These are phyloP conservation scores for Naganishia sp. DNA, from an alignment of 1,284 basidiomycete genomes.

Conservation along the genomic window DNA sequence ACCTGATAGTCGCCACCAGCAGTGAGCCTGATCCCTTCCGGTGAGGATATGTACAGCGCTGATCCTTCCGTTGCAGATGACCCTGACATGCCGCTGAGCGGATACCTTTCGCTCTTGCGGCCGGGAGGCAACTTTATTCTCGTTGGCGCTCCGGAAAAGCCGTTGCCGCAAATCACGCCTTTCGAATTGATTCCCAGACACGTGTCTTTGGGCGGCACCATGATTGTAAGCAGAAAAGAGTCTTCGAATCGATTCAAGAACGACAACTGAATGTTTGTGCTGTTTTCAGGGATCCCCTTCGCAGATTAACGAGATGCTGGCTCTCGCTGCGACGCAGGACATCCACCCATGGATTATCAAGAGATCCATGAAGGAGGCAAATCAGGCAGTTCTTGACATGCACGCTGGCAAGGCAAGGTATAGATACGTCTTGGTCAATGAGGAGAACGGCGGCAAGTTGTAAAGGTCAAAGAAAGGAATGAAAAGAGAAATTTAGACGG, in stretches of 20 bases:
- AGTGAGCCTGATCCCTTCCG: conserved; percentile 36
- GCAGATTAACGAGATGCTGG: conserved; percentile 50
- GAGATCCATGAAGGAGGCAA: conserved; percentile 53
- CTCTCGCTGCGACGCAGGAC: conserved; percentile 45
- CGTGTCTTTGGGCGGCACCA: conserved; percentile 25
- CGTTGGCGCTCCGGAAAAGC: conserved; percentile 48
- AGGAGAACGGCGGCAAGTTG: conserved; percentile 42
- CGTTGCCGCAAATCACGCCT: conserved; percentile 40
- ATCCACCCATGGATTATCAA: conserved; percentile 43
- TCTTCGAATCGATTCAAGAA: too few relatives aligned
- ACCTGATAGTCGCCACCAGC: conserved; percentile 55
- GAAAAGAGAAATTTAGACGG: too few relatives aligned
- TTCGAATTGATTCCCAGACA: conserved; percentile 39
- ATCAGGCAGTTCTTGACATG: conserved; percentile 51
- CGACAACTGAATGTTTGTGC: neutral
- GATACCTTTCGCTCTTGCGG: conserved; percentile 50
- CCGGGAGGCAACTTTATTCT: conserved; percentile 51
- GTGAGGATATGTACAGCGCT: conserved; percentile 6
- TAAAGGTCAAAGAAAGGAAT: conserved; percentile 11
- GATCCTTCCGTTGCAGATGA: conserved; percentile 37
- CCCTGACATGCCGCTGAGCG: conserved; percentile 47
- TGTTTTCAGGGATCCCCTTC: conserved; percentile 46
- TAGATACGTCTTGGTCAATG: conserved; percentile 54
- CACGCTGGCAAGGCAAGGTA: conserved; percentile 40
- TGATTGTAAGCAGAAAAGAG: conserved; percentile 23